Base-by-base conservation (phyloP, 352 stramenopile genomes). In the Pythium folliculosum region DNA sequence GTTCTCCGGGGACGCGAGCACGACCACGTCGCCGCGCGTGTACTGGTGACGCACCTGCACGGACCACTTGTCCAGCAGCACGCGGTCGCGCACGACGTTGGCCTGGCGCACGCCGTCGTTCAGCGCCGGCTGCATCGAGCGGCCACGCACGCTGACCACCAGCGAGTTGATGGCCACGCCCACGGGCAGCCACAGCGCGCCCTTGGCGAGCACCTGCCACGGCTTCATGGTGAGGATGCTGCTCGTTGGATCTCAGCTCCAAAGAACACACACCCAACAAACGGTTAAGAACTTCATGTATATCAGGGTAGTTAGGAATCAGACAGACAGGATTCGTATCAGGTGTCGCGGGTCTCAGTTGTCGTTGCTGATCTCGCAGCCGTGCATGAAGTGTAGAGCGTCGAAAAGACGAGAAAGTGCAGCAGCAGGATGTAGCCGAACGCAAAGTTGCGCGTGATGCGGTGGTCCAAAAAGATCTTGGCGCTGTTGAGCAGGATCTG, bases 401-500 rank as follows among this genome's bases (percentile, higher is more conserved):
- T 95, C 22, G 86, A 77, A 47, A 95, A 77, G 43, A 96, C 89
- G 53, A 96, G 84, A 44, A 90, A 86, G 52, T 96, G 89, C 27
- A 96, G 82, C 63, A 94, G 70, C 63, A 96, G 58, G 50, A 96
- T 91, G 71, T 94, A 96, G 32, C 82, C 77, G 49, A 94, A 91
- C 56, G 85, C 82, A 55, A 93, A 86, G 73, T 90, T 91, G 69
- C 86, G 84, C 51, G 84, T 93, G 66, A 92, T 85, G 13, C 84
- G 86, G 67, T 96, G 84, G 38, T 78, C 81, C 47, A 97, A 63
- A 27, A 97, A 81, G 71, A 97, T 69, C 45, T 83, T 83, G 52
- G 91, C 90, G 40, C 83, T 95, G 55, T 86, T 94, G 43, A 97
- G 78, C 57, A 96, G 69, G 65, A 97, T 96, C 64, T 96, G 96